Conservation (phyloP, 805 yeast species). For the Tetrapisispora pingtungensis region DNA sequence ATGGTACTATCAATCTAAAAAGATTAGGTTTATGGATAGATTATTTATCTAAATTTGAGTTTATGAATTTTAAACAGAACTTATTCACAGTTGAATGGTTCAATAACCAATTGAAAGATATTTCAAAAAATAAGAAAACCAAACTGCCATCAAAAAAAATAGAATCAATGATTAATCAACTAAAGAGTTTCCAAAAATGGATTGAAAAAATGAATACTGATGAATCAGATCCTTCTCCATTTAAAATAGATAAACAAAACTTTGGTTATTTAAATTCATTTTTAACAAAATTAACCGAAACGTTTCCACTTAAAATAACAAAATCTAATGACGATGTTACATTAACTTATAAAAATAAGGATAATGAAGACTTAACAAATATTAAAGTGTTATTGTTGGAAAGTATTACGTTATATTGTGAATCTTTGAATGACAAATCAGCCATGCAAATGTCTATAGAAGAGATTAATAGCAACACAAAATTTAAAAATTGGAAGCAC, state of each 20-base stretch:
- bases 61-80: constrained; percentile 73
- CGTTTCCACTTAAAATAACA: not conserved
- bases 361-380: constrained; percentile 30
- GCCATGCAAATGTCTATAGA: not conserved
- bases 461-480: not conserved
- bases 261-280: not conserved
- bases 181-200: not conserved
- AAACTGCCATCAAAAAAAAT: not conserved
- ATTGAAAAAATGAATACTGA: not conserved
- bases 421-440: not conserved
- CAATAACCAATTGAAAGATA: constrained; percentile 66
- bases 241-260: not conserved
- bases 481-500: not conserved
- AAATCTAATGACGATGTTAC: not conserved
- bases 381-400: not conserved
- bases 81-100: constrained; percentile 87
- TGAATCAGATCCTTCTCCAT: not conserved
- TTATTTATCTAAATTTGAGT: constrained; percentile 67
- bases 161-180: too few relatives aligned
- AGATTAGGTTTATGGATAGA: constrained; percentile 70
- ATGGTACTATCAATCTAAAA: constrained; percentile 68
- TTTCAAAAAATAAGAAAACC: constrained; percentile 21
- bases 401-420: not conserved
- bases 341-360: not conserved
- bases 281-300: not conserved